A percentile compares a stretch with the other conserved stretches of the same genome.
phyloP scores from a whole-genome alignment of 164 flowering plant species.

The Santalum album region DNA sequence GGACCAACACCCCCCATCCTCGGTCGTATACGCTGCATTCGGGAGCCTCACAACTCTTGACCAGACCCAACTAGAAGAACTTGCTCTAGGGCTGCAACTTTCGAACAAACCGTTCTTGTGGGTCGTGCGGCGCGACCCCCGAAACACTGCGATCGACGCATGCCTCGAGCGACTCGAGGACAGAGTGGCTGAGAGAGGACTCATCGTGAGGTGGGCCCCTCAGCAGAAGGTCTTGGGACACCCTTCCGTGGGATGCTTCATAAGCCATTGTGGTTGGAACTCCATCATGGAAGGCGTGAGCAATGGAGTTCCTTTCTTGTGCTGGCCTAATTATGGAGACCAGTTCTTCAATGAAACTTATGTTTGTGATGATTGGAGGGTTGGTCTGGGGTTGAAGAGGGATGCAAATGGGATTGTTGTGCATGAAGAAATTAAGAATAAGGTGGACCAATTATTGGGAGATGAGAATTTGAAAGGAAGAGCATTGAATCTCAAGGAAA shows the following conservation, averaged over 20 bases:
- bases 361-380: slow-evolving; percentile 42
- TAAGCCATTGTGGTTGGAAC: no score
- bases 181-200: slow-evolving; percentile 21
- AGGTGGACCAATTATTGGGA: slow-evolving; percentile 20
- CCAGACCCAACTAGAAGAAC: slow-evolving; percentile 29
- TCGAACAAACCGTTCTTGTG: slow-evolving; percentile 34
- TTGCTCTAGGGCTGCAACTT: slow-evolving; percentile 45
- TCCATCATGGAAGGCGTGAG: no score
- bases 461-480: slow-evolving; percentile 18
- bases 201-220: no score
- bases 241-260: no score
- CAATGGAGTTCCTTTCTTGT: no score
- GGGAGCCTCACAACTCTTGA: slow-evolving; percentile 33
- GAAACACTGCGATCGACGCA: background rate
- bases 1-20: slow-evolving; percentile 18
- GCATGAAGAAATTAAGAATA: slow-evolving; percentile 21
- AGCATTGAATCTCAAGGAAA: slow-evolving; percentile 23
- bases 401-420: slow-evolving; percentile 23
- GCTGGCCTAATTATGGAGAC: slow-evolving; percentile 54
- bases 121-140: slow-evolving; percentile 35
- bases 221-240: no score
- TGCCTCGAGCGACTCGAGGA: slow-evolving; percentile 31
- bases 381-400: slow-evolving; percentile 24
- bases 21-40: slow-evolving; percentile 48
- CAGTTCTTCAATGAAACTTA: slow-evolving; percentile 33